Conservation (phyloP, 495 filamentous ascomycete genomes). For the Lasiosphaeria ovina region DNA sequence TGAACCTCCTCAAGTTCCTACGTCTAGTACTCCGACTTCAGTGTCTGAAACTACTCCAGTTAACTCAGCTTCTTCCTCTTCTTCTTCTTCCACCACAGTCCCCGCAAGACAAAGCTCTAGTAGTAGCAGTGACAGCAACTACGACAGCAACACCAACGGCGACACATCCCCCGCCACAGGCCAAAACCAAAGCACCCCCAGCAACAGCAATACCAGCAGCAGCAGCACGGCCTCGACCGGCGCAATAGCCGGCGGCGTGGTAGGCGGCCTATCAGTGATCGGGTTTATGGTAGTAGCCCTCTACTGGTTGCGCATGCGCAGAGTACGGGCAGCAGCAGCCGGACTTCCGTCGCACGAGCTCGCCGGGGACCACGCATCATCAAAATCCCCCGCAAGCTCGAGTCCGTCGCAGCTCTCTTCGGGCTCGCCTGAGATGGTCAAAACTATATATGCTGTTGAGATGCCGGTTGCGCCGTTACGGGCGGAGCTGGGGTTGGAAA, state of each 20-base stretch:
- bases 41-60: background rate
- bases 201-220: background rate
- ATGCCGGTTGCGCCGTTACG: background rate
- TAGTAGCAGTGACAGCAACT: background rate
- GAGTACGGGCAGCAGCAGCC: background rate
- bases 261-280: conserved; percentile 10
- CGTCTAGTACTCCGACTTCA: background rate
- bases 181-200: background rate
- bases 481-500: background rate
- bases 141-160: background rate
- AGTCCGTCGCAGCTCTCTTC: background rate
- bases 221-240: conserved; percentile 2
- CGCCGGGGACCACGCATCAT: background rate
- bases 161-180: background rate
- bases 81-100: background rate
- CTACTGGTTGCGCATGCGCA: conserved; percentile 1
- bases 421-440: background rate
- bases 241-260: conserved; percentile 7
- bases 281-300: conserved; percentile 1
- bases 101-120: background rate
- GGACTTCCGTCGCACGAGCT: background rate
- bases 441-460: background rate
- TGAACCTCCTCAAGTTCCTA: background rate
- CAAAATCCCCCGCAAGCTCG: background rate
- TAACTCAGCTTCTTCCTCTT: background rate